phyloP scores from a whole-genome alignment of 768 basidiomycete genomes.

The Cystofilobasidium capitatum region DNA sequence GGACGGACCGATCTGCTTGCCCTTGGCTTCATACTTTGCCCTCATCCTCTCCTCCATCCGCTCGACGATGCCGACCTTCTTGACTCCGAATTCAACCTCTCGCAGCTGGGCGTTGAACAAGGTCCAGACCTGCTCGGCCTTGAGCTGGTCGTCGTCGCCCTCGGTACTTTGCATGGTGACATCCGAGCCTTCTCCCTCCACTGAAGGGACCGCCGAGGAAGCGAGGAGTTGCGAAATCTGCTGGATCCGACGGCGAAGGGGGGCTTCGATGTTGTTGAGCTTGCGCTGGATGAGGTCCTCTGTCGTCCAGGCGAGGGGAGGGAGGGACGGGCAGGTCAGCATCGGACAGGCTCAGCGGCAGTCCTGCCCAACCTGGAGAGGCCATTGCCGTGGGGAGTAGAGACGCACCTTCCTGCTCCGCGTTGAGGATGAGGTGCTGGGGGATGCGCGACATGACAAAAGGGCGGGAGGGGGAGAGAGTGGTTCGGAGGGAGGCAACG shows the following conservation, averaged over 20 bases:
- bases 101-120: constrained; percentile 12
- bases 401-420: neutral
- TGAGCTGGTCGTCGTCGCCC: neutral
- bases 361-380: neutral
- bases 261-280: constrained; percentile 1
- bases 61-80: constrained; percentile 11
- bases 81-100: constrained; percentile 18
- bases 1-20: constrained; percentile 20
- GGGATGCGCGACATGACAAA: neutral
- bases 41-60: constrained; percentile 22
- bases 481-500: too few species aligned
- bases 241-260: neutral
- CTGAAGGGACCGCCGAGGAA: neutral
- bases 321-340: neutral
- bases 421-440: neutral
- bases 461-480: too few species aligned
- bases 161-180: too few species aligned
- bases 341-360: neutral
- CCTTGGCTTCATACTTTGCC: constrained; percentile 13
- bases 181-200: too few species aligned
- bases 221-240: neutral
- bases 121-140: constrained; percentile 5
- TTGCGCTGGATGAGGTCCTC: constrained; percentile 5
- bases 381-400: neutral
- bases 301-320: neutral